Conservation (phyloP, 805 yeast species). For the Candida oleophila region DNA sequence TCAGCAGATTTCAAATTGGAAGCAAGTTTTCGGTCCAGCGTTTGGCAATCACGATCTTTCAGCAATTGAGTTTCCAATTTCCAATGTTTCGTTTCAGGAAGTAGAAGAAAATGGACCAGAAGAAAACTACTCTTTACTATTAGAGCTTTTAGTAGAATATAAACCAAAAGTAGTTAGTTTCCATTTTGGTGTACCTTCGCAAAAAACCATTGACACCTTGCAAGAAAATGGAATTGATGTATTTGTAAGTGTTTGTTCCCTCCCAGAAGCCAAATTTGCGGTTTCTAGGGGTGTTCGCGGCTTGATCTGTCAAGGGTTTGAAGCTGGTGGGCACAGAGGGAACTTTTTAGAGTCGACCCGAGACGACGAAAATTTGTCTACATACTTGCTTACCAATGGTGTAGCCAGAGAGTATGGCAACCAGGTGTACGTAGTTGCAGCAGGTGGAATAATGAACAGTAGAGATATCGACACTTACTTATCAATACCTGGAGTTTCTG, state of each 20-base stretch:
- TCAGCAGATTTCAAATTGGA: conserved; percentile 23
- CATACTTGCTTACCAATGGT: conserved; percentile 27
- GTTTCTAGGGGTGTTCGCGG: conserved; percentile 42
- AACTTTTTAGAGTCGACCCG: conserved; percentile 29
- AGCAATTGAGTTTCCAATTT: conserved; percentile 14
- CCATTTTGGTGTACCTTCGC: conserved; percentile 51
- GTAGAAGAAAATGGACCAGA: conserved; percentile 16
- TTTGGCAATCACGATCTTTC: conserved; percentile 5
- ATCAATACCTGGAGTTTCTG: conserved; percentile 42
- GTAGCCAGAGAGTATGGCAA: conserved; percentile 10
- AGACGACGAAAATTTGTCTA: conserved; percentile 34
- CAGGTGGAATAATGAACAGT: conserved; percentile 52
- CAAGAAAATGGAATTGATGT: conserved; percentile 39
- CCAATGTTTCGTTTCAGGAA: conserved; percentile 29
- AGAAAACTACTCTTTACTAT: conserved; percentile 14
- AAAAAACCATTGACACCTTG: conserved; percentile 26
- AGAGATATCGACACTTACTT: conserved; percentile 28
- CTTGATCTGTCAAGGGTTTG: conserved; percentile 54
- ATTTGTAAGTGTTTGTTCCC: conserved; percentile 47
- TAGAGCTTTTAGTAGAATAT: conserved; percentile 13
- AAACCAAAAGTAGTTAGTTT: conserved; percentile 50
- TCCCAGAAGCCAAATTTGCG: conserved; percentile 38
- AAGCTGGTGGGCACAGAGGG: conserved; percentile 69
- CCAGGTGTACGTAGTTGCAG: conserved; percentile 37
- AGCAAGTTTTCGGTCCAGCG: conserved; percentile 13